Evolutionary conservation across 208 protist genomes (phyloP), one percentile per base, ranked within the genome.

Genomic region (Trypanosoma platydactyli): DNA sequence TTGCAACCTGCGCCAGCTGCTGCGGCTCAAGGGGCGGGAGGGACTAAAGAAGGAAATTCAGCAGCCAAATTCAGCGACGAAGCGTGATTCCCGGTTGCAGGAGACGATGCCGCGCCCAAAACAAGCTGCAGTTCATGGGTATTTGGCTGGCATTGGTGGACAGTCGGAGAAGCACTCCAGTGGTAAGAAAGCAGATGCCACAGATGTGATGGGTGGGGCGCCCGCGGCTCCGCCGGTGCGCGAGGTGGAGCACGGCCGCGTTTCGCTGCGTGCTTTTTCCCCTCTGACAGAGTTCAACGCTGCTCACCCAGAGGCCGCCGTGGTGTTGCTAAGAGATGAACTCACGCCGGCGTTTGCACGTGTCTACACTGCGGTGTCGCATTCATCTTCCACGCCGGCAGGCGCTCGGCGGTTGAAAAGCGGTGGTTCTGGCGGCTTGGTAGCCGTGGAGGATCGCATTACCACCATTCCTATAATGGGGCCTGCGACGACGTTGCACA

Each of bases 1-100:
- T 68, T 76, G 81, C 30, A 82, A 85, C 5, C 78, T 95, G 46
- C 76, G 83, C 20, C 79, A 90, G 48, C 76, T 95, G 7, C 73
- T 93, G 35, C 78, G 77, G 65, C 72, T 93, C 53, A 80, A 81
- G 16, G 72, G 66, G 41, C 65, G 77, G 18, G 78, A 87, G 44
- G 73, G 81, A 33, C 73, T 68, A 6, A 56, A 76, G 22, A 64
- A 66, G 18, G 76, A 76, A 18, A 51, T 71, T 40, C 71, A 88
- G 64, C 71, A 77, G 27, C 69, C 54, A 18, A 59, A 66, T 15
- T 22, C 12, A 6, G 33, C 59, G 12, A 50, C 20, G 40, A 79
- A 73, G 71, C 74, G 72, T 15, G 86, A 88, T 25, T 68, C 72
- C 18, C 64, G 79, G 16, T 70, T 85, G 69, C 79, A 84, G 73